Percentiles rank a stretch among this genome's conserved stretches.
phyloP scores from a whole-genome alignment of 192 early-diverging fungal genomes.

The Mycoemilia scoparia region DNA sequence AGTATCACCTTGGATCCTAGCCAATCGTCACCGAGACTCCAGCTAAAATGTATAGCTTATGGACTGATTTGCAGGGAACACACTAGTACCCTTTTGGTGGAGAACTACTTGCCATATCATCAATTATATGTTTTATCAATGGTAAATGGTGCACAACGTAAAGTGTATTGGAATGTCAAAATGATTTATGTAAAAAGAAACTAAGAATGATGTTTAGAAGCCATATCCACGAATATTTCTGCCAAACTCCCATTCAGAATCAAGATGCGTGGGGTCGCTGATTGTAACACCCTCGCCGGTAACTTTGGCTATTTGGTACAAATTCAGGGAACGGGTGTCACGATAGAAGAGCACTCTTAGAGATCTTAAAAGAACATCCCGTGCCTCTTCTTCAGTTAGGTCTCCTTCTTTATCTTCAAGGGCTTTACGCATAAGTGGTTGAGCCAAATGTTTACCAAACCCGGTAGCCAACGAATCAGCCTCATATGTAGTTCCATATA shows the following conservation, averaged over 20 bases:
- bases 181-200: constrained; percentile 1
- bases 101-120: no score
- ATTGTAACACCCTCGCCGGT: constrained; percentile 65
- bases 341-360: constrained; percentile 91
- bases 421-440: constrained; percentile 79
- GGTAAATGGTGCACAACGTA: no score
- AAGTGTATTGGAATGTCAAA: background rate
- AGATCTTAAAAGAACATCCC: constrained; percentile 63
- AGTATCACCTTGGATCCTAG: no score
- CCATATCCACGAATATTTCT: constrained; percentile 60
- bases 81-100: no score
- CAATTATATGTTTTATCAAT: no score
- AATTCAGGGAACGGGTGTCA: constrained; percentile 84
- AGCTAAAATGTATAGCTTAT: no score
- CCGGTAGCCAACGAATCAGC: constrained; percentile 84
- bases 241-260: constrained; percentile 85
- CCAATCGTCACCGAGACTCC: no score
- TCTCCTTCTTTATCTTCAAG: constrained; percentile 73
- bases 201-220: constrained; percentile 17
- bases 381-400: constrained; percentile 78
- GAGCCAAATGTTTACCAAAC: constrained; percentile 76
- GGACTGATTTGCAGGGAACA: no score
- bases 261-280: constrained; percentile 68
- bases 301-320: constrained; percentile 83
- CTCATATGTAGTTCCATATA: constrained; percentile 87